These are phyloP conservation scores for Trypanosoma conorhini DNA, from an alignment of 208 protist genomes.

Conservation along the genomic window DNA sequence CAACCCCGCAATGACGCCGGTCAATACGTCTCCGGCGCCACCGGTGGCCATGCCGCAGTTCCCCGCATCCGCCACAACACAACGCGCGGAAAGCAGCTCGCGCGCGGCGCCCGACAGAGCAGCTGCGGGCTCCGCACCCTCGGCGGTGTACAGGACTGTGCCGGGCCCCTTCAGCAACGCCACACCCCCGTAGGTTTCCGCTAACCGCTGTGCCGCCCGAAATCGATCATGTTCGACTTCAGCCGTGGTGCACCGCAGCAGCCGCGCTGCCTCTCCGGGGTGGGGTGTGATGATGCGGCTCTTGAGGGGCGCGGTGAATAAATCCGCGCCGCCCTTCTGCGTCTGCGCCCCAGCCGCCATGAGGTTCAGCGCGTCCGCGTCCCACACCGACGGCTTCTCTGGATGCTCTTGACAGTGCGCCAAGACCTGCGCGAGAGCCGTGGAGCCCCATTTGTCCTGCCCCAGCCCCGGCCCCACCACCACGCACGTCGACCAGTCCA, in stretches of 20 bases:
- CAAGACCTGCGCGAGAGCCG: constrained; percentile 30
- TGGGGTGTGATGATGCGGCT: constrained; percentile 78
- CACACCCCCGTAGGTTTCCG: constrained; percentile 45
- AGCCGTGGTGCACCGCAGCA: constrained; percentile 52
- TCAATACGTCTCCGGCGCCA: constrained; percentile 86
- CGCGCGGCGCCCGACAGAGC: not conserved
- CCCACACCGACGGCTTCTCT: constrained; percentile 58
- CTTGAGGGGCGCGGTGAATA: not conserved
- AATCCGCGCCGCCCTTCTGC: not conserved
- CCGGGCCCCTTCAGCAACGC: constrained; percentile 82
- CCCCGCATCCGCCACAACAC: constrained; percentile 72
- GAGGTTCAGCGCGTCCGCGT: constrained; percentile 76
- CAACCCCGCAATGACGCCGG: constrained; percentile 57
- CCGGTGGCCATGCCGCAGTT: constrained; percentile 87
- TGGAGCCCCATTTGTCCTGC: constrained; percentile 34
- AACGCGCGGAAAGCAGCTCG: constrained; percentile 7
- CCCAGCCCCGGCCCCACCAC: constrained; percentile 77
- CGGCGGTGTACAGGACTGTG: constrained; percentile 47
- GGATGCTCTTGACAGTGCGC: constrained; percentile 33
- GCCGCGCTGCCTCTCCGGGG: constrained; percentile 68
- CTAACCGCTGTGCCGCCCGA: constrained; percentile 41
- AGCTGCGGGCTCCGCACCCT: not conserved
- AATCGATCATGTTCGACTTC: constrained; percentile 78
- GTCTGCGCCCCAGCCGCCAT: constrained; percentile 24
- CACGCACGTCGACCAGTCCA: constrained; percentile 54